phyloP scores from a whole-genome alignment of 2,329 filamentous ascomycete genomes.

The Ascochyta viciae-villosae region DNA sequence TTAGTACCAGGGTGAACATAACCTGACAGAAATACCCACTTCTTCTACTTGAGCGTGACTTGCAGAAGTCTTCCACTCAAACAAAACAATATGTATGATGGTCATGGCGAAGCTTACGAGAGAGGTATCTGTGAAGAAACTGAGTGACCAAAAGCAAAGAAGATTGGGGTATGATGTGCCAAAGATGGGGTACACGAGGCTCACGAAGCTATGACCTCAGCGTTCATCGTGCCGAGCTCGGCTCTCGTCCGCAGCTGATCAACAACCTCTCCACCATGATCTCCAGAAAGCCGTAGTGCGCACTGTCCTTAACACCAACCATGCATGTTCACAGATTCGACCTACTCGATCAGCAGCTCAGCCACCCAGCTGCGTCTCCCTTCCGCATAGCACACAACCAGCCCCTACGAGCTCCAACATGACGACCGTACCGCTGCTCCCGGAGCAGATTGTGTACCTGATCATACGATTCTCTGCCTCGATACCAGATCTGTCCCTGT shows the following conservation, averaged over 20 bases:
- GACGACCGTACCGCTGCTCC: slow-evolving; percentile 37
- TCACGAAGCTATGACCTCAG: slow-evolving; percentile 30
- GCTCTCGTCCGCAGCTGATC: slow-evolving; percentile 12
- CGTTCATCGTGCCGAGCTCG: slow-evolving; percentile 25
- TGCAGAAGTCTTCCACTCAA: slow-evolving; percentile 66
- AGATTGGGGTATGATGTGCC: not conserved
- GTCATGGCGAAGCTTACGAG: slow-evolving; percentile 56
- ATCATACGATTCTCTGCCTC: slow-evolving; percentile 91
- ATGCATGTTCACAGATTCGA: slow-evolving; percentile 8
- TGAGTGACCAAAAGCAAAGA: not conserved
- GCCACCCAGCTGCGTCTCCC: slow-evolving; percentile 5
- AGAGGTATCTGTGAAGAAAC: not conserved
- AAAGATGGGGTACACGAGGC: slow-evolving; percentile 4
- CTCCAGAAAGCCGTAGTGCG: slow-evolving; percentile 15
- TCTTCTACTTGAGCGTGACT: slow-evolving; percentile 60
- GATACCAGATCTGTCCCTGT: slow-evolving; percentile 81
- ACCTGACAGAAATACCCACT: slow-evolving; percentile 48
- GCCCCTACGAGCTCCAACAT: slow-evolving; percentile 27
- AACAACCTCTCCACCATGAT: slow-evolving; percentile 15
- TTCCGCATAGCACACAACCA: slow-evolving; percentile 8
- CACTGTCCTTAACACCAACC: slow-evolving; percentile 1
- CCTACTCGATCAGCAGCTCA: slow-evolving; percentile 13
- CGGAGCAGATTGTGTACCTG: slow-evolving; percentile 66
- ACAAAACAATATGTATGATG: slow-evolving; percentile 72
- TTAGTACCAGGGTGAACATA: slow-evolving; percentile 5